phyloP scores from a whole-genome alignment of 768 basidiomycete genomes.

The Megacollybia marginata region DNA sequence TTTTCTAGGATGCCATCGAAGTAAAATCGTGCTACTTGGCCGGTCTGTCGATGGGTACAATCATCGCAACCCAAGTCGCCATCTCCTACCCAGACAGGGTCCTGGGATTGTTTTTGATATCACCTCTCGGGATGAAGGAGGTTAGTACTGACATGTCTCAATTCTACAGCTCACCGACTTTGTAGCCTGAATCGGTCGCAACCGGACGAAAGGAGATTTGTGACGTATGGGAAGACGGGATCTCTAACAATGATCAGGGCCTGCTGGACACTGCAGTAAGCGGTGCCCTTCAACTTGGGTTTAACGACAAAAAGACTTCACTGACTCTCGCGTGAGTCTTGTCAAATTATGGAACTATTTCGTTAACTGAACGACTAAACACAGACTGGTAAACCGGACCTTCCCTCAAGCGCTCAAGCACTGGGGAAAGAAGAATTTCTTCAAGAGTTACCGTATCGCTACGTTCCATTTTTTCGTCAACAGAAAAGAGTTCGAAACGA shows the following conservation, averaged over 20 bases:
- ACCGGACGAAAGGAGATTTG: not conserved
- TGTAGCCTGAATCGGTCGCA: not conserved
- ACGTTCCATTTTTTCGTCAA: not conserved
- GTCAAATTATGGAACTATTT: not conserved
- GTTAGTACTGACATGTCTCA: not conserved
- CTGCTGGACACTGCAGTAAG: not conserved
- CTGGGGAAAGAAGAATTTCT: not conserved
- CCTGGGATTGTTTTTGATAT: not conserved
- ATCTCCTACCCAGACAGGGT: not conserved
- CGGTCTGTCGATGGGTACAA: not conserved
- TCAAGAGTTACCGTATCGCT: not conserved
- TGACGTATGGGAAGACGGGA: not conserved
- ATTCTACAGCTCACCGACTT: not conserved
- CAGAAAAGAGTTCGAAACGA: too few relatives aligned
- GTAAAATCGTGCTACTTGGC: not conserved
- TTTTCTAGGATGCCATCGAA: not conserved
- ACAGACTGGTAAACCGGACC: not conserved
- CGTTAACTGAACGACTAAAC: not conserved
- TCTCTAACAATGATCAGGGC: not conserved
- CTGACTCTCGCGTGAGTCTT: not conserved
- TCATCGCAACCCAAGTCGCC: not conserved
- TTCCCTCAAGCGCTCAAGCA: not conserved
- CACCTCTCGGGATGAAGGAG: not conserved
- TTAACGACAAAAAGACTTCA: not conserved
- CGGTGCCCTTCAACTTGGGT: not conserved